Base-by-base conservation (phyloP, 352 stramenopile genomes). In the Aphanomyces cochlioides region DNA sequence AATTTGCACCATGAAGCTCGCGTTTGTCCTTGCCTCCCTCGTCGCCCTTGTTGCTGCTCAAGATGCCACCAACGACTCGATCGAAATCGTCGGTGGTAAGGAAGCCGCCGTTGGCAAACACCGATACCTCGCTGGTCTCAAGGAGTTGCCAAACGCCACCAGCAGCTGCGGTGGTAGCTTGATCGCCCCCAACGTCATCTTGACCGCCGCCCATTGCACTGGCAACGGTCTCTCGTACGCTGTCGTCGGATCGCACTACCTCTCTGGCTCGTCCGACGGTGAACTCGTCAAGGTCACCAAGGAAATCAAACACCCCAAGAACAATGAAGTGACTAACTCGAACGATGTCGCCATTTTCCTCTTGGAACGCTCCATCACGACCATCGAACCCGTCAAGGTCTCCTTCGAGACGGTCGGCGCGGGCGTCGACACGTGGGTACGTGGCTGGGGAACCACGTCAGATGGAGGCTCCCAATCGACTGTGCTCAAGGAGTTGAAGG, bases 281-380 rank as follows among this genome's bases (percentile, higher is more conserved):
- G 80, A 88, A 69, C 79, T 77, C 13, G 76, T 89, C 63, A 72
- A 78, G 57, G 79, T 90, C 56, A 56, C 77, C 1, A 80, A 81
- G 34, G 67, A 73, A 67, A 87, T 74, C 1, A 63, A 40, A 37
- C 82, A 92, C 77, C 84, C 82, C 0, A 82, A 78, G 47, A 83
- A 84, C 73, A 67, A n/a, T n/a, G n/a, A n/a, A n/a, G n/a, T n/a
- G n/a, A n/a, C n/a, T n/a, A n/a, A n/a, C n/a, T n/a, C n/a, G n/a
- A n/a, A n/a, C n/a, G n/a, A n/a, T n/a, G 84, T 90, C 50, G 38
- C 85, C 41, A 78, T 89, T n/a, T 73, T 92, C 5, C 73, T 83
- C 53, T 72, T 92, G 5, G 75, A 80, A 34, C 74, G 47, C 1
- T 83, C 75, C 60, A 81, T 67, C 7, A 28, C 28, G 28, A 28